Percentiles rank a stretch among this genome's conserved stretches.
Evolutionary conservation across 495 filamentous ascomycete genomes (phyloP).

Genomic region (Hypoxylon perforatum): DNA sequence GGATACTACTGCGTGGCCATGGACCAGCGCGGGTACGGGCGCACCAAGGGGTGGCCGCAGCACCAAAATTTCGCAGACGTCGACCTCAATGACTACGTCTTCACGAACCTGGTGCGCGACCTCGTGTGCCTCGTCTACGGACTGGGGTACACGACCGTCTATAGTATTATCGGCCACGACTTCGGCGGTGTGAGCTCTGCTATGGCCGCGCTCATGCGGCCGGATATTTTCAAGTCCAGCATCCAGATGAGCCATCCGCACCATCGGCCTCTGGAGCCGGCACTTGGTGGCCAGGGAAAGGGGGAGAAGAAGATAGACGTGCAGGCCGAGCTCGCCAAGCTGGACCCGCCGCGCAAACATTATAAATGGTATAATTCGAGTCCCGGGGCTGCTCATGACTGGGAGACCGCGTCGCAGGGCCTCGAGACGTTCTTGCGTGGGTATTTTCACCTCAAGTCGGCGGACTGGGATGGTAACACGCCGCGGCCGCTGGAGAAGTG

Average conservation of each 20-base stretch:
- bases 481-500: conserved; percentile 64
- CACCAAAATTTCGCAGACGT: conserved; percentile 57
- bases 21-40: conserved; percentile 76
- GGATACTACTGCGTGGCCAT: conserved; percentile 73
- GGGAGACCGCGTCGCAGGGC: conserved; percentile 64
- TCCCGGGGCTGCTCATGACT: conserved; percentile 64
- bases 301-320: conserved; percentile 54
- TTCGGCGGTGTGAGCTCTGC: conserved; percentile 70
- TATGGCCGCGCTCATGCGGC: conserved; percentile 69
- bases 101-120: conserved; percentile 71
- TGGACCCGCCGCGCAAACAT: conserved; percentile 68
- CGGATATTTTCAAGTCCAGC: conserved; percentile 69
- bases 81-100: conserved; percentile 66
- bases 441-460: conserved; percentile 76
- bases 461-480: conserved; percentile 65
- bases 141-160: conserved; percentile 66
- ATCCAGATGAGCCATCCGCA: conserved; percentile 63
- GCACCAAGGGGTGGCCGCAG: conserved; percentile 71
- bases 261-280: conserved; percentile 35
- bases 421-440: conserved; percentile 69
- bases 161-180: conserved; percentile 75
- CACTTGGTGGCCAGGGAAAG: conserved; percentile 18
- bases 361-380: conserved; percentile 79
- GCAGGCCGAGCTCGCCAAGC: conserved; percentile 63
- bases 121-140: conserved; percentile 68